A percentile compares a stretch with the other conserved stretches of the same genome.
Conservation (phyloP, 495 filamentous ascomycete species). For the Xylaria longipes region DNA sequence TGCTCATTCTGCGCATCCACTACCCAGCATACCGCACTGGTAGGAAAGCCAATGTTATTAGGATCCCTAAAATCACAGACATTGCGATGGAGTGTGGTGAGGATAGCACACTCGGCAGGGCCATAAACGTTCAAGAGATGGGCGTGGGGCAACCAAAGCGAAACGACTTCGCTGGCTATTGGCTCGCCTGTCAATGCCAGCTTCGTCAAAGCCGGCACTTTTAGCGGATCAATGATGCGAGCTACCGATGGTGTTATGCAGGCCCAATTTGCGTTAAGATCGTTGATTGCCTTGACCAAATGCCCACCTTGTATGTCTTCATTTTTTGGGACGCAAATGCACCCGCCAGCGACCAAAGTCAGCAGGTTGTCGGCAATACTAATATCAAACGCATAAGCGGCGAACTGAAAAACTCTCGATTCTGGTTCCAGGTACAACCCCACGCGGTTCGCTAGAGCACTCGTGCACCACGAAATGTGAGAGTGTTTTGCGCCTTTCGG, state of each 20-base stretch:
- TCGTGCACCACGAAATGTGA: conserved; percentile 25
- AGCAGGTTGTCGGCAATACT: conserved; percentile 61
- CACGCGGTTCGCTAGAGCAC: not conserved
- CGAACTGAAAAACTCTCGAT: conserved; percentile 59
- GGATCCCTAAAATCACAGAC: conserved; percentile 38
- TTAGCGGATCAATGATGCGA: conserved; percentile 34
- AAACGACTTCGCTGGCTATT: not conserved
- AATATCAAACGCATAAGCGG: conserved; percentile 65
- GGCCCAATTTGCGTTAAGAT: conserved; percentile 33
- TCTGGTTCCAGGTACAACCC: conserved; percentile 46
- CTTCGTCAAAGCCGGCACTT: conserved; percentile 38
- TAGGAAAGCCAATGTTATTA: conserved; percentile 54
- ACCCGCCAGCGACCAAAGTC: conserved; percentile 63
- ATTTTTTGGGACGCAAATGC: conserved; percentile 64
- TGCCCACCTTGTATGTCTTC: conserved; percentile 52
- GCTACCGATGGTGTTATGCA: conserved; percentile 33
- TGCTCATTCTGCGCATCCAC: conserved; percentile 50
- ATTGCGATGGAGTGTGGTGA: conserved; percentile 25
- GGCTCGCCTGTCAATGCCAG: conserved; percentile 40
- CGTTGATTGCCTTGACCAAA: conserved; percentile 35
- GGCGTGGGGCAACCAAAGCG: not conserved
- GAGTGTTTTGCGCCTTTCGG: conserved; percentile 32
- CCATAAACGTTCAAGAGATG: conserved; percentile 11
- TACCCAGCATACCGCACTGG: conserved; percentile 53
- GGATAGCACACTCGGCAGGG: conserved; percentile 16